Evolutionary conservation across 495 filamentous ascomycete species (phyloP).

Genomic region (Pyrenula massariospora): DNA sequence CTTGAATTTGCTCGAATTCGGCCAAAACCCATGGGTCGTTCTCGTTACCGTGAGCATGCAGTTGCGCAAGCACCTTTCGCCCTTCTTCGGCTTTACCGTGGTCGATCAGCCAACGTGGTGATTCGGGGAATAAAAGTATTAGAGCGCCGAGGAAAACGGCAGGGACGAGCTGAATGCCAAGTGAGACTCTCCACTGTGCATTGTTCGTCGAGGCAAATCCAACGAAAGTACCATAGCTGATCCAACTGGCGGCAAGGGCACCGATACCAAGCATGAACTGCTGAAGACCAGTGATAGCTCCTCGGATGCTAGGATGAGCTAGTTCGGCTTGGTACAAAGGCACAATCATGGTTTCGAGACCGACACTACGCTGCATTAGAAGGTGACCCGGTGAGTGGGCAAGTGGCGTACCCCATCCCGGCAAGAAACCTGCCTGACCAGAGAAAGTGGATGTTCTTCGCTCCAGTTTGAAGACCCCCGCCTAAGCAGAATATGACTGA

Average conservation of each 20-base stretch:
- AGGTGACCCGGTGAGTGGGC: slow-evolving; percentile 7
- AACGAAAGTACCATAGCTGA: slow-evolving; percentile 32
- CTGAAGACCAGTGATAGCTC: slow-evolving; percentile 27
- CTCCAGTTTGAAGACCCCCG: slow-evolving; percentile 29
- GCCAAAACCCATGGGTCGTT: slow-evolving; percentile 31
- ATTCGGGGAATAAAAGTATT: slow-evolving; percentile 40
- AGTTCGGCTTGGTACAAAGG: slow-evolving; percentile 35
- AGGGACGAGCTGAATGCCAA: slow-evolving; percentile 29
- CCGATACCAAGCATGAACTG: slow-evolving; percentile 36
- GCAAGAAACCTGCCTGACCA: slow-evolving; percentile 31
- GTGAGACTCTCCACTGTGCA: slow-evolving; percentile 29
- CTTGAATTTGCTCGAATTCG: slow-evolving; percentile 29
- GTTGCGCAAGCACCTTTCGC: slow-evolving; percentile 33
- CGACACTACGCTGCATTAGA: slow-evolving; percentile 22
- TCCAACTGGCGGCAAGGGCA: slow-evolving; percentile 25
- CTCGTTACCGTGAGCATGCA: slow-evolving; percentile 34
- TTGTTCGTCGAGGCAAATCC: slow-evolving; percentile 32
- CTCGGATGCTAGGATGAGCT: slow-evolving; percentile 31
- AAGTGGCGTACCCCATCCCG: slow-evolving; percentile 41
- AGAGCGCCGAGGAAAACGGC: slow-evolving; percentile 27
- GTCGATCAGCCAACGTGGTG: slow-evolving; percentile 46
- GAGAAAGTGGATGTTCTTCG: slow-evolving; percentile 22
- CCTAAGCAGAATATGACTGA: slow-evolving; percentile 31
- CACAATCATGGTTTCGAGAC: slow-evolving; percentile 47
- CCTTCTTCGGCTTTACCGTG: slow-evolving; percentile 35